Evolutionary conservation across 2,329 filamentous ascomycete genomes (phyloP).

Genomic region (Triangularia verruculosa): DNA sequence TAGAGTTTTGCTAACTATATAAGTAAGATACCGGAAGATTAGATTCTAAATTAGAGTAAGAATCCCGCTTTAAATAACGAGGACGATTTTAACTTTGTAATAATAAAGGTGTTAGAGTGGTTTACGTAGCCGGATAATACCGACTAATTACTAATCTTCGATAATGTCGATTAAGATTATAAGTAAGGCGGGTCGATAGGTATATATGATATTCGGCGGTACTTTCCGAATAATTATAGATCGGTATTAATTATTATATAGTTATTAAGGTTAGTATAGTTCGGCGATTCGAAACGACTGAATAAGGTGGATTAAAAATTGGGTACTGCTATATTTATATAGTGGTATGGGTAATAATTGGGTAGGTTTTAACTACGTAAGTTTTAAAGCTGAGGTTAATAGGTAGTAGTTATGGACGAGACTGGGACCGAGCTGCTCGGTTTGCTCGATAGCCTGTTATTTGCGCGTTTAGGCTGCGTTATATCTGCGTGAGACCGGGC

Average conservation of each 20-base stretch:
- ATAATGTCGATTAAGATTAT: constrained; percentile 34
- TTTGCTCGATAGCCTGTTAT: constrained; percentile 30
- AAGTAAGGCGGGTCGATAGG: constrained; percentile 19
- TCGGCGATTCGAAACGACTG: constrained; percentile 26
- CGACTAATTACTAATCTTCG: constrained; percentile 35
- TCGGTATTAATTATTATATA: constrained; percentile 32
- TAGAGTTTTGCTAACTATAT: constrained; percentile 30
- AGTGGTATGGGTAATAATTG: constrained; percentile 25
- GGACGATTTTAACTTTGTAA: constrained; percentile 21
- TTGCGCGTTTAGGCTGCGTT: constrained; percentile 27
- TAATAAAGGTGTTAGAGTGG: constrained; percentile 30
- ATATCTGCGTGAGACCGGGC: constrained; percentile 23
- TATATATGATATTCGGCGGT: constrained; percentile 27
- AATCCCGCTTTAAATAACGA: constrained; percentile 13
- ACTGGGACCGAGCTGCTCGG: constrained; percentile 24
- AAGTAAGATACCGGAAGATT: constrained; percentile 25
- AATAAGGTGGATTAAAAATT: constrained; percentile 26
- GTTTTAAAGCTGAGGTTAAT: constrained; percentile 15
- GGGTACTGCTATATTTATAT: constrained; percentile 30
- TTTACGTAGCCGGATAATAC: constrained; percentile 28
- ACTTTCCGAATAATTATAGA: constrained; percentile 30
- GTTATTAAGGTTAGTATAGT: constrained; percentile 22
- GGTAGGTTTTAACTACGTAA: constrained; percentile 20
- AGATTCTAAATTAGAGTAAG: constrained; percentile 21
- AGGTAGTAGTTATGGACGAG: constrained; percentile 18